These are phyloP conservation scores for Kazachstania africana DNA, from an alignment of 805 yeast genomes.

Conservation along the genomic window DNA sequence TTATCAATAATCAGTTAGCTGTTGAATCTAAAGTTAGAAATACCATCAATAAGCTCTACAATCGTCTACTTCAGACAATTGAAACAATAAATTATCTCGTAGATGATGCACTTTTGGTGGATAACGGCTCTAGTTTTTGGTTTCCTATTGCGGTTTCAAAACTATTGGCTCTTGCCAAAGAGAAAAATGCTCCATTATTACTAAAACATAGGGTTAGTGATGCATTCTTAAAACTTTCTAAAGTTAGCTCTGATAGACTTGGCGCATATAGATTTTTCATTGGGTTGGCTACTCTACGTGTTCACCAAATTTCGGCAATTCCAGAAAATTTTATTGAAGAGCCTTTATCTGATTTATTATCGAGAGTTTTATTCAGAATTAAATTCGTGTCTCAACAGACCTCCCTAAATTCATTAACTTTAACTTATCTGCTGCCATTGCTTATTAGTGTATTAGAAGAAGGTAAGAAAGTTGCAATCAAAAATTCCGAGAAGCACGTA, in stretches of 20 bases:
- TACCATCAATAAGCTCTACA: slow-evolving; percentile 30
- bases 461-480: slow-evolving; percentile 47
- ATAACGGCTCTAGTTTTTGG: slow-evolving; percentile 63
- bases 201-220: slow-evolving; percentile 35
- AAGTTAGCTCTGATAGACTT: slow-evolving; percentile 39
- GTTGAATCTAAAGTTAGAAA: slow-evolving; percentile 50
- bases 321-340: slow-evolving; percentile 38
- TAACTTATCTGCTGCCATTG: slow-evolving; percentile 68
- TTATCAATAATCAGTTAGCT: slow-evolving; percentile 49
- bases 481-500: slow-evolving; percentile 39
- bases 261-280: slow-evolving; percentile 39
- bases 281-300: slow-evolving; percentile 62
- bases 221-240: slow-evolving; percentile 45
- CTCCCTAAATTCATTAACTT: slow-evolving; percentile 54
- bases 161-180: slow-evolving; percentile 35
- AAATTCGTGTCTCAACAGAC: slow-evolving; percentile 65
- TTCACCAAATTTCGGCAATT: slow-evolving; percentile 34
- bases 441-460: slow-evolving; percentile 53
- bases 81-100: slow-evolving; percentile 45
- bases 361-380: slow-evolving; percentile 63
- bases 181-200: slow-evolving; percentile 25
- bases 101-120: slow-evolving; percentile 35
- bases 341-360: slow-evolving; percentile 39
- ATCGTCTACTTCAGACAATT: slow-evolving; percentile 37
- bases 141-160: slow-evolving; percentile 49